Evolutionary conservation across 805 yeast genomes (phyloP).

Genomic region (Saturnispora kantuleensis): DNA sequence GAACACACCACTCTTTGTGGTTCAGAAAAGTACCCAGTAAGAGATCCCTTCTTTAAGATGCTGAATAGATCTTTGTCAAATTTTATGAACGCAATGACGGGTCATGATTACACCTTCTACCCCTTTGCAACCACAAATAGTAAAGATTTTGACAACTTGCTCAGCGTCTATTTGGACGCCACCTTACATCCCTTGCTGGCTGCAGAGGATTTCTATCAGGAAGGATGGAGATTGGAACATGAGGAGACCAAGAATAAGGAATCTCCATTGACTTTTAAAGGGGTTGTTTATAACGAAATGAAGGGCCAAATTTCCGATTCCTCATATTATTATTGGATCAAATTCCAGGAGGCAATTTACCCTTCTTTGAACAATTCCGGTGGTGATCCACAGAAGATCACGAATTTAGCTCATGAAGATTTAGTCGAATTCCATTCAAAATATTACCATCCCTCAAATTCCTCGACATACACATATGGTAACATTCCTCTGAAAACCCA

Average conservation of each 20-base stretch:
- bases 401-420: conserved; percentile 64
- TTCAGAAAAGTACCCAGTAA: conserved; percentile 78
- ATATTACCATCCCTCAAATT: conserved; percentile 85
- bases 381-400: conserved; percentile 81
- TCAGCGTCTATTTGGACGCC: conserved; percentile 82
- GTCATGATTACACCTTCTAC: conserved; percentile 88
- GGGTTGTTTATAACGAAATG: conserved; percentile 98
- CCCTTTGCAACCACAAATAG: conserved; percentile 93
- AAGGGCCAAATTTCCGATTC: conserved; percentile 93
- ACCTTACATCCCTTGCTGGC: conserved; percentile 74
- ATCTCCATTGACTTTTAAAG: conserved; percentile 70
- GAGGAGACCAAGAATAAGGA: conserved; percentile 43
- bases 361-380: conserved; percentile 86
- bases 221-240: conserved; percentile 95
- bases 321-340: conserved; percentile 74
- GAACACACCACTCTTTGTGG: conserved; percentile 97
- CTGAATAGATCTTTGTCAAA: conserved; percentile 86
- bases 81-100: conserved; percentile 99
- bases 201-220: conserved; percentile 80
- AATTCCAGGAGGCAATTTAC: conserved; percentile 73
- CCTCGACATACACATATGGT: conserved; percentile 84
- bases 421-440: conserved; percentile 63
- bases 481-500: conserved; percentile 55
- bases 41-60: conserved; percentile 98
- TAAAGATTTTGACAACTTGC: conserved; percentile 70